Evolutionary conservation across 441 rosid genomes (phyloP), one percentile per base, ranked within the genome.

Genomic region (Pelargonium fulgidum): DNA sequence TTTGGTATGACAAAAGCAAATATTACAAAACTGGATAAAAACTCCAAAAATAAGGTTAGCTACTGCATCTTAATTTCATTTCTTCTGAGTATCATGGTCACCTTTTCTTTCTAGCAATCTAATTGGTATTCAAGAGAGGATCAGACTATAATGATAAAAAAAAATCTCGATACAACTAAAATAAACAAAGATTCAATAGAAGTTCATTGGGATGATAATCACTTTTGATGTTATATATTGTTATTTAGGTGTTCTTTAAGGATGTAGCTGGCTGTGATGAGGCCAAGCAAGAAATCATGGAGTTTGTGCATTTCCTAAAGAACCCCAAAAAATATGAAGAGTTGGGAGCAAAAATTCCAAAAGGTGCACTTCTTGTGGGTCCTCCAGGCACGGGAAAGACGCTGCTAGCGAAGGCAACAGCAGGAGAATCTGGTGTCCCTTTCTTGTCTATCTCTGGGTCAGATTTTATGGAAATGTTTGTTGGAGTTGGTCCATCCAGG

Each of bases 241-340:
- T 68, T 68, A 69, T 62, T 17, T 59, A 86, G 89, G 85, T 86
- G 67, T 83, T 78, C 65, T 86, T 86, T 64, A 86, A 86, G 73
- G 91, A 86, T 50, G 87, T 85, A 11, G 91, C 88, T 67, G 87
- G 93, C 13, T 88, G 91, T 74, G 93, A 88, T 72, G 93, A 86
- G 80, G 88, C 91, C 70, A 86, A 88, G 76, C 86, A 85, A 78
- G 88, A 88, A 73, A 86, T 86, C 36, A 84, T 86, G 89, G 87
- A 86, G 78, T 84, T 87, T 78, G 92, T 87, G 19, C 93, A 86
- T 72, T 85, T 86, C 71, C 86, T 88, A 14, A 79, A 88, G 83
- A 86, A 85, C 77, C 92, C 92, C 12, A 83, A 82, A 77, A 86
- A 78, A 66, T 86, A 88, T 50, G 85, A 86, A 76, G 86, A 86